Evolutionary conservation across 306 rosid species (phyloP).

Genomic region (Lathyrus oleraceus): DNA sequence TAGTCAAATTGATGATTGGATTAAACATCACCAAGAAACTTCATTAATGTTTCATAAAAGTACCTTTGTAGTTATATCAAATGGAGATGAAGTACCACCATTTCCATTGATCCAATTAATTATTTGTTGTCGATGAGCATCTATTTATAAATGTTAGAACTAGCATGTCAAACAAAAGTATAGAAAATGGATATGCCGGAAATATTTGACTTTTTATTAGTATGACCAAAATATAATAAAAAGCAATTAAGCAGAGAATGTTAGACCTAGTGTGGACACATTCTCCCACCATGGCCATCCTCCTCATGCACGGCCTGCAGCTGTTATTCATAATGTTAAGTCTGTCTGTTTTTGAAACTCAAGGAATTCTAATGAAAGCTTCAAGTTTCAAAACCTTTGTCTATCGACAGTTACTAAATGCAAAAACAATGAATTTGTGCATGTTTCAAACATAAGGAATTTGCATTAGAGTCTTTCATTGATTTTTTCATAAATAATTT

Average conservation of each 20-base stretch:
- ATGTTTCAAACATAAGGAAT: too few relatives aligned
- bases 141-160: conserved; percentile 43
- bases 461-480: too few relatives aligned
- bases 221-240: conserved; percentile 14
- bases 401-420: too few relatives aligned
- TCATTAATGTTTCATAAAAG: conserved; percentile 6
- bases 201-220: conserved; percentile 21
- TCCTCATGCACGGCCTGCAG: too few relatives aligned
- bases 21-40: conserved; percentile 23
- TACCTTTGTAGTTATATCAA: conserved; percentile 85
- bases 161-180: conserved; percentile 8
- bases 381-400: too few relatives aligned
- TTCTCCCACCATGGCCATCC: too few relatives aligned
- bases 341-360: too few relatives aligned
- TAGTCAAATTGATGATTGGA: conserved; percentile 5
- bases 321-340: too few relatives aligned
- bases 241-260: conserved; percentile 5
- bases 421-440: too few relatives aligned
- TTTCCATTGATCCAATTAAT: conserved; percentile 80
- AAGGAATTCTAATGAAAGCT: too few relatives aligned
- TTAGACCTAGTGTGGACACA: background rate
- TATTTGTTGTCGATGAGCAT: conserved; percentile 77
- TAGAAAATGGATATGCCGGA: conserved; percentile 1
- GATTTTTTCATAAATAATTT: too few relatives aligned
- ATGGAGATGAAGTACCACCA: conserved; percentile 71